These are phyloP conservation scores for Chaetoscypha palmicola DNA, from an alignment of 2,329 filamentous ascomycete genomes.

Conservation along the genomic window DNA sequence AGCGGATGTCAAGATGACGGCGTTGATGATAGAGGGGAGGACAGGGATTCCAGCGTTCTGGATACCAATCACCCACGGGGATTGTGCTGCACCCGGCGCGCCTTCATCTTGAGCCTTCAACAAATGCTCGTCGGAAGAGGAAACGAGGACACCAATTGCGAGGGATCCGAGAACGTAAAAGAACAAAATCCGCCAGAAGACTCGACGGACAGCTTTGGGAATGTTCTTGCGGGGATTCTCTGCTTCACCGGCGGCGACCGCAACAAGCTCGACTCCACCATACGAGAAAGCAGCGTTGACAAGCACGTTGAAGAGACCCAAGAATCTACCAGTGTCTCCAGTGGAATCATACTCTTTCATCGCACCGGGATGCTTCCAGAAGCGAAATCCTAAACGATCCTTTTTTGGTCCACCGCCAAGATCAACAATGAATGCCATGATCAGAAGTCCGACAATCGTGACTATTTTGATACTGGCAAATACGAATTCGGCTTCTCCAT, in stretches of 20 bases:
- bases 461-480: conserved; percentile 47
- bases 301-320: conserved; percentile 38
- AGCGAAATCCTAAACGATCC: conserved; percentile 55
- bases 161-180: conserved; percentile 54
- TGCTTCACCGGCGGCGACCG: conserved; percentile 55
- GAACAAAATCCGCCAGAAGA: conserved; percentile 52
- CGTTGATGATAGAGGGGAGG: conserved; percentile 68
- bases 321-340: conserved; percentile 49
- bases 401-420: conserved; percentile 54
- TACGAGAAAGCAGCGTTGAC: conserved; percentile 40
- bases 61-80: conserved; percentile 68
- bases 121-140: conserved; percentile 26
- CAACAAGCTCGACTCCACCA: conserved; percentile 44
- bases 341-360: conserved; percentile 40
- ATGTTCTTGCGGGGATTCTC: conserved; percentile 59
- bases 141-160: conserved; percentile 40
- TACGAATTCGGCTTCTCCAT: conserved; percentile 55
- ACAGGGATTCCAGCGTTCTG: conserved; percentile 58
- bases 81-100: conserved; percentile 46
- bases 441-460: conserved; percentile 49
- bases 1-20: conserved; percentile 65
- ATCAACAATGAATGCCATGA: conserved; percentile 39
- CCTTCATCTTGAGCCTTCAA: conserved; percentile 7
- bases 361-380: conserved; percentile 47
- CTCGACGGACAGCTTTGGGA: conserved; percentile 53